Evolutionary conservation across 768 basidiomycete genomes (phyloP).

Genomic region (Ramaria sp.): DNA sequence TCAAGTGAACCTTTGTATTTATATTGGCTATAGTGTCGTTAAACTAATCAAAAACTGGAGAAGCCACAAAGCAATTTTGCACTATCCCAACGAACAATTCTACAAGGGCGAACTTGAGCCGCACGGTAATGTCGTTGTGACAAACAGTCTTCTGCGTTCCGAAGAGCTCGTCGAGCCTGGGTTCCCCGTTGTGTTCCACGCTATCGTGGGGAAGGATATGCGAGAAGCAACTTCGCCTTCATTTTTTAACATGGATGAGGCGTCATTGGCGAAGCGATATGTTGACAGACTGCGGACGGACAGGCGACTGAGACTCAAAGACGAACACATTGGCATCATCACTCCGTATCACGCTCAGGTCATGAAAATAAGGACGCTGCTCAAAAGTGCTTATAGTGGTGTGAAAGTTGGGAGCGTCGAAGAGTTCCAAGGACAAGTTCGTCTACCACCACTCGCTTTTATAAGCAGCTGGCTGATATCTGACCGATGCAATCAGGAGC

Average conservation of each 20-base stretch:
- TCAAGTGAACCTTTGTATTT: not conserved
- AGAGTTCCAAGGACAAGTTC: slow-evolving; percentile 31
- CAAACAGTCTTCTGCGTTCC: slow-evolving; percentile 18
- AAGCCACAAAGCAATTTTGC: slow-evolving; percentile 42
- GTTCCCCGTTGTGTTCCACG: slow-evolving; percentile 26
- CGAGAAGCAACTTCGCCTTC: slow-evolving; percentile 27
- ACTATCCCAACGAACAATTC: slow-evolving; percentile 41
- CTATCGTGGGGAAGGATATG: slow-evolving; percentile 22
- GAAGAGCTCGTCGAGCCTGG: slow-evolving; percentile 18
- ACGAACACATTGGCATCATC: slow-evolving; percentile 27
- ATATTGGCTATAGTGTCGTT: slow-evolving; percentile 30
- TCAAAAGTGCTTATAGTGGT: slow-evolving; percentile 15
- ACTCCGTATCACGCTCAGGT: slow-evolving; percentile 30
- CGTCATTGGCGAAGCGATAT: slow-evolving; percentile 24
- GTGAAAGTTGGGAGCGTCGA: slow-evolving; percentile 29
- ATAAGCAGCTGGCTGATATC: not conserved
- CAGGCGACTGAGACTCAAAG: slow-evolving; percentile 18
- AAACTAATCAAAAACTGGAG: slow-evolving; percentile 51
- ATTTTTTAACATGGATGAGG: slow-evolving; percentile 30
- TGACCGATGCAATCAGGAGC: slow-evolving; percentile 29
- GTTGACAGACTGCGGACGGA: slow-evolving; percentile 19
- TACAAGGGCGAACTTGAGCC: slow-evolving; percentile 25
- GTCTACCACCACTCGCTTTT: not conserved
- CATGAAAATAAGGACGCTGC: slow-evolving; percentile 19
- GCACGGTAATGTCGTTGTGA: slow-evolving; percentile 17